Percentiles rank a stretch among this genome's conserved stretches.
Evolutionary conservation across 164 flowering plant species (phyloP).

Genomic region (Umbellularia californica): DNA sequence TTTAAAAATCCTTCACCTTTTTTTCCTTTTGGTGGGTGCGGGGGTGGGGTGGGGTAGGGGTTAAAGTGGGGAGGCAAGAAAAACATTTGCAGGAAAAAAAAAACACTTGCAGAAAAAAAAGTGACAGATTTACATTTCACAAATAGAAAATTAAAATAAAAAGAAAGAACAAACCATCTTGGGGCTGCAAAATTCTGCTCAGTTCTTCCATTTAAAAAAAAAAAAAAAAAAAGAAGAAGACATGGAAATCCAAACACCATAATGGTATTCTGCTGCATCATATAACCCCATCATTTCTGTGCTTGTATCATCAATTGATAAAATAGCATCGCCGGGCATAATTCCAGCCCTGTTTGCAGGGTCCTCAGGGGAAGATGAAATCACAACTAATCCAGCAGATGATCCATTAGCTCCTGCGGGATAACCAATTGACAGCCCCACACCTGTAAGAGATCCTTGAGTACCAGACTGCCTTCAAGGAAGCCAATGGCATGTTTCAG

Average conservation of each 20-base stretch:
- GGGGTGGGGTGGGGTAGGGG: too few relatives aligned
- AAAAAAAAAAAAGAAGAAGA: not conserved
- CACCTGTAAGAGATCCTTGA: conserved; percentile 92
- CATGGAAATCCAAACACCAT: not conserved
- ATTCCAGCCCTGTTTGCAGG: conserved; percentile 92
- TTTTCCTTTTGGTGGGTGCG: too few relatives aligned
- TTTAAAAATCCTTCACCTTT: too few relatives aligned
- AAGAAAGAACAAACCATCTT: not conserved
- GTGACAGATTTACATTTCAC: too few relatives aligned
- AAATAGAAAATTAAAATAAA: too few relatives aligned
- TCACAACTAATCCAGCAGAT: conserved; percentile 67
- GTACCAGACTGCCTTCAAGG: conserved; percentile 99
- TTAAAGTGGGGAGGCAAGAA: too few relatives aligned
- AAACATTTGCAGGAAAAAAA: too few relatives aligned
- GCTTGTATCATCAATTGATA: conserved; percentile 64
- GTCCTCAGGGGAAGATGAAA: conserved; percentile 90
- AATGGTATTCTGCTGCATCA: conserved; percentile 71
- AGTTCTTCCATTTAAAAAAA: not conserved
- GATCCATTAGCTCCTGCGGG: conserved; percentile 50
- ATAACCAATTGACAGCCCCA: conserved; percentile 92
- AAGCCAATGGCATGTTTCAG: conserved; percentile 26
- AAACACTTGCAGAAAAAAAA: too few relatives aligned
- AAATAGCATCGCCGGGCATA: conserved; percentile 71
- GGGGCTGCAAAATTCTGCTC: not conserved
- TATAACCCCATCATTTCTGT: conserved; percentile 82